These are phyloP conservation scores for Lycium ferocissimum DNA, from an alignment of 257 asterid genomes.

Conservation along the genomic window DNA sequence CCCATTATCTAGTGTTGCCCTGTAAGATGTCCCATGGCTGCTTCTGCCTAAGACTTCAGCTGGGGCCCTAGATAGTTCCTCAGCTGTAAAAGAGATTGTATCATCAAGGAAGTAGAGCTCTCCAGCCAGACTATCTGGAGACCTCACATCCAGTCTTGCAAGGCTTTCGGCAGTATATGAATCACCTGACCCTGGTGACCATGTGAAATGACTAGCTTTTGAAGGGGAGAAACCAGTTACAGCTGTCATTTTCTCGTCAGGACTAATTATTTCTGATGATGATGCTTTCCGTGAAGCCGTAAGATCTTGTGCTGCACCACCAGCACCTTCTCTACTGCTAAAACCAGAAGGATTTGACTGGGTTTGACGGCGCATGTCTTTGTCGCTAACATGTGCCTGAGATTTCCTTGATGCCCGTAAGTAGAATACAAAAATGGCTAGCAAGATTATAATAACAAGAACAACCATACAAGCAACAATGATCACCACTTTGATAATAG, in stretches of 20 bases:
- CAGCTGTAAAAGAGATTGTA: constrained; percentile 81
- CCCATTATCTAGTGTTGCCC: constrained; percentile 84
- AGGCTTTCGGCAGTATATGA: constrained; percentile 73
- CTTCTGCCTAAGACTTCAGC: constrained; percentile 98
- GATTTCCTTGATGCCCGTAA: constrained; percentile 55
- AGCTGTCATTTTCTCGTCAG: constrained; percentile 73
- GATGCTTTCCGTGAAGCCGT: constrained; percentile 67
- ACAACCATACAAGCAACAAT: constrained; percentile 67
- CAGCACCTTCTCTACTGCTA: constrained; percentile 53
- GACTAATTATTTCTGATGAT: constrained; percentile 68
- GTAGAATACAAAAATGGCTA: constrained; percentile 55
- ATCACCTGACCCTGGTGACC: constrained; percentile 96
- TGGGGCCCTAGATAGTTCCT: constrained; percentile 91
- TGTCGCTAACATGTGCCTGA: constrained; percentile 52
- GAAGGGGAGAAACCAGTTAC: constrained; percentile 86
- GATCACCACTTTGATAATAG: constrained; percentile 60
- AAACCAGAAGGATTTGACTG: constrained; percentile 61
- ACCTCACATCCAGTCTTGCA: constrained; percentile 74
- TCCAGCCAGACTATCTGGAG: constrained; percentile 87
- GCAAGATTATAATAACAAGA: constrained; percentile 55
- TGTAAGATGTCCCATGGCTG: constrained; percentile 94
- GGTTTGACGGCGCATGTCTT: constrained; percentile 53
- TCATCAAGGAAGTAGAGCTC: constrained; percentile 95
- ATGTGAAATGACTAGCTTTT: constrained; percentile 79
- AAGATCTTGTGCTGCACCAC: constrained; percentile 66